Base-by-base conservation (phyloP, 1,139 yeast genomes). In the Suhomyces atakaporum region DNA sequence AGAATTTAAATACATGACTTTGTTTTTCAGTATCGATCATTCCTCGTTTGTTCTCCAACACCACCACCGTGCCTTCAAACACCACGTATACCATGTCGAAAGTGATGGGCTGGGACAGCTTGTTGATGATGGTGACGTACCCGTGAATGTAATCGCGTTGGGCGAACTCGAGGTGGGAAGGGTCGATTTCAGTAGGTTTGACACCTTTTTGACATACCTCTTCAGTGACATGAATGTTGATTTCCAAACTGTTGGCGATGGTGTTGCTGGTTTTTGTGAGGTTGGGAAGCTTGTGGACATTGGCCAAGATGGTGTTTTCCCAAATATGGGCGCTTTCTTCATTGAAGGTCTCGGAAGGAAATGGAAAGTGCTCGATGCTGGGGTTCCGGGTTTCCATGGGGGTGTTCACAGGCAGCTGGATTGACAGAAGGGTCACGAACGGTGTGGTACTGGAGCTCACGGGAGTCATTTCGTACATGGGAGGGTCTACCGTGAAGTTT, bases 221-320 rank as follows among this genome's bases (percentile, higher is more conserved):
- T 31, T 62, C 63, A n/a, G 76, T 70, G 16, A 69, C 60, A 11
- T 51, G 49, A 21, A 70, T 59, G 31, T 59, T 50, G 7, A 70
- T 52, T 5, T 66, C 57, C 36, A 71, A 51, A 18, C 56, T 44
- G 26, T 58, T 54, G 21, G 64, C 54, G 23, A 58, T 45, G 8
- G 46, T 43, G 40, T 58, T 60, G 39, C 58, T 54, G 13, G 53
- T 44, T 18, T 56, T 55, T 18, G 66, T 52, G 32, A 70, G 47
- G 43, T 69, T 68, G 12, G 64, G 63, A 26, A 71, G 51, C 38
- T 58, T 60, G 49, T 71, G 74, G 3, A 64, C 70, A 44, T 70
- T 69, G 25, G 74, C 74, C 14, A 70, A 52, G 7, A 71, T 65
- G 7, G 74, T 70, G 39, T 67, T 64, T 41, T 69, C 72, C 73